Conservation (phyloP, 2,329 filamentous ascomycete genomes). For the Neopestalotiopsis sp. region DNA sequence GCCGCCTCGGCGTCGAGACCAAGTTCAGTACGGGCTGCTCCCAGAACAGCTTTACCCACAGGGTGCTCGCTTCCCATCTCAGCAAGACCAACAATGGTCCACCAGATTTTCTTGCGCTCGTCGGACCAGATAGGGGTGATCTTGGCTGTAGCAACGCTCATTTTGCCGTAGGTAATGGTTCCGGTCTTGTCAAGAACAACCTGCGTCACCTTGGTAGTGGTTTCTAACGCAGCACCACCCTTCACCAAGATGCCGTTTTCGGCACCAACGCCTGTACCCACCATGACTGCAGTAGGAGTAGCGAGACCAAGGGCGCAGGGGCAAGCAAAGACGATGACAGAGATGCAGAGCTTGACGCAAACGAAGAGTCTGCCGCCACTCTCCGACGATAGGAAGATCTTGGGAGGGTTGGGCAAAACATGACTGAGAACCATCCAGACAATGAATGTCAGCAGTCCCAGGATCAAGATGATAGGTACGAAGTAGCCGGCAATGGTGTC, state of each 20-base stretch:
- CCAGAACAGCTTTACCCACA: conserved; percentile 85
- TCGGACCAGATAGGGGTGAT: conserved; percentile 73
- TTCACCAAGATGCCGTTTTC: conserved; percentile 98
- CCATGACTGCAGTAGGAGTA: conserved; percentile 97
- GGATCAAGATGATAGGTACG: conserved; percentile 83
- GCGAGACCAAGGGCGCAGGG: conserved; percentile 95
- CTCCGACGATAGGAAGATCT: conserved; percentile 79
- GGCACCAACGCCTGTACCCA: conserved; percentile 94
- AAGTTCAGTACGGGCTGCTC: conserved; percentile 76
- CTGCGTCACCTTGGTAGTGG: conserved; percentile 85
- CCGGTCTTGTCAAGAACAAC: conserved; percentile 96
- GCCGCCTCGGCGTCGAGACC: conserved; percentile 72
- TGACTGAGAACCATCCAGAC: conserved; percentile 97
- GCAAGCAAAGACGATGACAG: conserved; percentile 97
- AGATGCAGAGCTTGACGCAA: conserved; percentile 95
- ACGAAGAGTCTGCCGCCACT: conserved; percentile 96
- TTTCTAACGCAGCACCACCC: conserved; percentile 90
- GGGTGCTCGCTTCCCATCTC: conserved; percentile 97
- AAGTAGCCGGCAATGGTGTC: conserved; percentile 94
- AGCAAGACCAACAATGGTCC: conserved; percentile 92
- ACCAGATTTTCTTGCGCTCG: conserved; percentile 80
- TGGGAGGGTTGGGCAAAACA: conserved; percentile 79
- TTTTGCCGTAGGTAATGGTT: conserved; percentile 91
- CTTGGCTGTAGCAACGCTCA: conserved; percentile 81
- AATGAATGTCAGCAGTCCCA: conserved; percentile 85